Conservation (phyloP, 176 grass and related monocot genomes). For the Oryza officinalis region DNA sequence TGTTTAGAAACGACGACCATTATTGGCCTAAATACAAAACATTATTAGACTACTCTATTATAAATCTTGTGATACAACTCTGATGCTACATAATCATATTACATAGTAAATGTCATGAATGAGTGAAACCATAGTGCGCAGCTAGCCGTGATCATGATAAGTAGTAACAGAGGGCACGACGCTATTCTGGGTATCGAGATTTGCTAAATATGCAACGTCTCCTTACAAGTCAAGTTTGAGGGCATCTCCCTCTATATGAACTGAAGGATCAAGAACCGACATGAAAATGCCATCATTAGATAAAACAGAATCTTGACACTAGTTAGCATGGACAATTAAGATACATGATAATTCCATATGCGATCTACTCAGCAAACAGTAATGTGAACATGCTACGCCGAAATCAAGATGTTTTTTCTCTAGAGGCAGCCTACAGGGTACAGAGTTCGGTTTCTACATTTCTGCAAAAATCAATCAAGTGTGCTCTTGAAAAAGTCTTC, state of each 20-base stretch:
- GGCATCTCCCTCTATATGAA: background rate
- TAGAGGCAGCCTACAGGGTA: background rate
- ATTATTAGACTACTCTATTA: too few species aligned
- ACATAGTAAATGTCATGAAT: too few species aligned
- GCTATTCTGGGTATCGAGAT: too few species aligned
- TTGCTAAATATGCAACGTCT: background rate
- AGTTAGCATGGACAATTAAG: constrained; percentile 7
- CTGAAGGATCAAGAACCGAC: background rate
- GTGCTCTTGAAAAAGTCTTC: background rate
- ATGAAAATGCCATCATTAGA: background rate
- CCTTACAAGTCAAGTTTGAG: background rate
- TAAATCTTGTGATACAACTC: too few species aligned
- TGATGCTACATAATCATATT: too few species aligned
- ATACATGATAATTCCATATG: background rate
- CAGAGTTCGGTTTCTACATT: background rate
- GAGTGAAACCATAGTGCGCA: too few species aligned
- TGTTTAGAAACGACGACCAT: too few species aligned
- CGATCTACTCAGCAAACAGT: constrained; percentile 37
- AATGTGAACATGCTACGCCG: constrained; percentile 8
- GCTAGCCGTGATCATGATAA: too few species aligned
- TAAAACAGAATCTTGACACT: background rate
- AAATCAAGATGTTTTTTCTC: constrained; percentile 15
- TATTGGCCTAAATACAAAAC: too few species aligned
- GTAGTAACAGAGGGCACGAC: too few species aligned
- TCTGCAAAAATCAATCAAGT: background rate